A percentile compares a stretch with the other conserved stretches of the same genome.
phyloP scores from a whole-genome alignment of 225 moss, liverwort and hornwort genomes.

The Sphagnum contortum region DNA sequence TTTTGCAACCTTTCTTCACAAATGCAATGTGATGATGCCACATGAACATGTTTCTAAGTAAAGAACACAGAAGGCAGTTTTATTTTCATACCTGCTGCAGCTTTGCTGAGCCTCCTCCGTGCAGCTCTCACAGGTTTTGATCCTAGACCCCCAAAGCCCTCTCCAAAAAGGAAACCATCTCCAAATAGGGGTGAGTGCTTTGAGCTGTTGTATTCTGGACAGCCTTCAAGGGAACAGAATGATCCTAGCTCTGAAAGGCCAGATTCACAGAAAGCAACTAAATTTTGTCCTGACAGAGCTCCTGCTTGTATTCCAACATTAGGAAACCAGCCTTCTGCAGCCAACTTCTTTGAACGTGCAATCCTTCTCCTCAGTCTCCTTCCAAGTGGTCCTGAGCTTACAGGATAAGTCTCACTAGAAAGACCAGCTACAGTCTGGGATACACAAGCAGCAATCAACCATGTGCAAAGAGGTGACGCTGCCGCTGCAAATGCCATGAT shows the following conservation, averaged over 20 bases:
- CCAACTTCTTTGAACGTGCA: constrained; percentile 41
- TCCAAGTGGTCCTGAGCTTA: constrained; percentile 36
- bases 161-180: constrained; percentile 39
- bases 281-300: constrained; percentile 30
- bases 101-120: constrained; percentile 21
- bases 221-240: constrained; percentile 28
- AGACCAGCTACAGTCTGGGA: constrained; percentile 31
- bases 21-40: too few species aligned
- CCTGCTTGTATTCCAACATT: constrained; percentile 23
- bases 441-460: constrained; percentile 45
- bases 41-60: too few species aligned
- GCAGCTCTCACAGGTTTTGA: constrained; percentile 20
- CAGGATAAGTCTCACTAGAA: constrained; percentile 21
- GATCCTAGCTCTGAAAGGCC: constrained; percentile 41
- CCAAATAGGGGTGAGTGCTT: constrained; percentile 29
- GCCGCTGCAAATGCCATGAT: constrained; percentile 6
- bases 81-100: constrained; percentile 22
- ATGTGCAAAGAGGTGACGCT: constrained; percentile 43
- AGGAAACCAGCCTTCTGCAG: constrained; percentile 39
- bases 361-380: constrained; percentile 39
- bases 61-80: too few species aligned
- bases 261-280: constrained; percentile 48
- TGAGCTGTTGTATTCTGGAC: constrained; percentile 23
- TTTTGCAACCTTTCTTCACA: too few species aligned
- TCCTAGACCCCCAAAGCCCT: constrained; percentile 25